Conservation (phyloP, 352 stramenopile species). For the Phytophthora citrophthora region DNA sequence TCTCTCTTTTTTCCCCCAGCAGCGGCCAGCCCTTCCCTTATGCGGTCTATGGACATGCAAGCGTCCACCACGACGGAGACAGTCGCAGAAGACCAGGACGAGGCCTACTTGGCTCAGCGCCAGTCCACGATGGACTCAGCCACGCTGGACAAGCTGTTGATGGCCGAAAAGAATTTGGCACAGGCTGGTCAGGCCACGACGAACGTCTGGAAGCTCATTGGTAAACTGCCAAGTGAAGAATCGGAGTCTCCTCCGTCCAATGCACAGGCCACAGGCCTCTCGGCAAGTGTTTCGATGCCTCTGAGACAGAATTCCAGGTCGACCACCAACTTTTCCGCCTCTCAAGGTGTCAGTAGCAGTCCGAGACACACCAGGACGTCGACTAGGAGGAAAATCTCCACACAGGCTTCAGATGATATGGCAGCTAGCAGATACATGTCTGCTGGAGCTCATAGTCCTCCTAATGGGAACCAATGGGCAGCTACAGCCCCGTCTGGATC, state of each 20-base stretch:
- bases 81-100: conserved; percentile 40
- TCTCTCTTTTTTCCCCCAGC: conserved; percentile 11
- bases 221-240: conserved; percentile 44
- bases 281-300: conserved; percentile 13
- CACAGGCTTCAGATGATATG: conserved; percentile 16
- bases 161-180: conserved; percentile 82
- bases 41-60: conserved; percentile 24
- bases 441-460: conserved; percentile 9
- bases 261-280: conserved; percentile 3
- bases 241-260: conserved; percentile 29
- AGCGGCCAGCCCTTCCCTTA: conserved; percentile 2
- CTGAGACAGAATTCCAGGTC: conserved; percentile 15
- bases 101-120: conserved; percentile 65
- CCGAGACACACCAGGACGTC: conserved; percentile 12
- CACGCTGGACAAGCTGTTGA: conserved; percentile 83
- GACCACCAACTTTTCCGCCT: conserved; percentile 15
- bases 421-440: conserved; percentile 20
- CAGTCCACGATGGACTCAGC: conserved; percentile 84
- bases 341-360: conserved; percentile 16
- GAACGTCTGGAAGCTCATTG: conserved; percentile 86
- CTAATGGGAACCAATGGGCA: conserved; percentile 14
- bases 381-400: conserved; percentile 24
- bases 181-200: conserved; percentile 82
- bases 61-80: conserved; percentile 26
- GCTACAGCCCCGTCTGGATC: conserved; percentile 21